A percentile compares a stretch with the other conserved stretches of the same genome.
Conservation (phyloP, 202 grass and related monocot genomes). For the Sporobolus alterniflorus region DNA sequence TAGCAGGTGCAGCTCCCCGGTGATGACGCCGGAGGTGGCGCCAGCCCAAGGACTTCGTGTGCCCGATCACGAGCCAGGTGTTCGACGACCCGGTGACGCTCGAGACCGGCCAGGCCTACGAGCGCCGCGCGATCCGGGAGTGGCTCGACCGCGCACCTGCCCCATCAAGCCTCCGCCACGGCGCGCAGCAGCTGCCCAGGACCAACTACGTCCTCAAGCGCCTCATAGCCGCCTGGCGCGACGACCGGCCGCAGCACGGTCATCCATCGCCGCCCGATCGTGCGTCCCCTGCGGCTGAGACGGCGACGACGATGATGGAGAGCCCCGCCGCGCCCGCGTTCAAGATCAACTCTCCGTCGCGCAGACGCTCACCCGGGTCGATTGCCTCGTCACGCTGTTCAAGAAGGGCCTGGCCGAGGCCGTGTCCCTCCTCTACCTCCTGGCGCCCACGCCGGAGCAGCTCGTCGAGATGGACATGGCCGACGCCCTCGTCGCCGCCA, state of each 20-base stretch:
- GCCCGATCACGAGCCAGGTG: conserved; percentile 69
- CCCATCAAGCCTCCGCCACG: conserved; percentile 63
- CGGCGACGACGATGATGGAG: conserved; percentile 29
- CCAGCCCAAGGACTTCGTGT: conserved; percentile 82
- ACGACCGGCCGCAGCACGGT: conserved; percentile 2
- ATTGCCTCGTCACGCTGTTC: conserved; percentile 71
- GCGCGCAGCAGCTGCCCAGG: conserved; percentile 45
- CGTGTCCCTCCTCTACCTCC: conserved; percentile 57
- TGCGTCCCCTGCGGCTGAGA: too few species aligned
- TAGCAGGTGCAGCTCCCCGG: conserved; percentile 17
- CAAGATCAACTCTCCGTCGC: conserved; percentile 34
- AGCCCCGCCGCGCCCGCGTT: neutral
- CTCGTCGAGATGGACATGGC: conserved; percentile 68
- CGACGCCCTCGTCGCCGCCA: conserved; percentile 49
- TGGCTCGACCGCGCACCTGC: conserved; percentile 68
- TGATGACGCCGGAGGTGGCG: conserved; percentile 24
- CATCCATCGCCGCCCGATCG: neutral
- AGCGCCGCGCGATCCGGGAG: conserved; percentile 75
- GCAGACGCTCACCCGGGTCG: conserved; percentile 67
- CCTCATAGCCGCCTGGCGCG: conserved; percentile 57
- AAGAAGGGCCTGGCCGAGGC: conserved; percentile 69
- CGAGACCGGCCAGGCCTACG: conserved; percentile 77
- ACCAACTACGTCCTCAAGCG: conserved; percentile 78
- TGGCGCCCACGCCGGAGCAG: conserved; percentile 44
- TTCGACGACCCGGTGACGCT: conserved; percentile 82